Evolutionary conservation across 148 eudicot species (phyloP).

Genomic region (Euryodendron excelsum): DNA sequence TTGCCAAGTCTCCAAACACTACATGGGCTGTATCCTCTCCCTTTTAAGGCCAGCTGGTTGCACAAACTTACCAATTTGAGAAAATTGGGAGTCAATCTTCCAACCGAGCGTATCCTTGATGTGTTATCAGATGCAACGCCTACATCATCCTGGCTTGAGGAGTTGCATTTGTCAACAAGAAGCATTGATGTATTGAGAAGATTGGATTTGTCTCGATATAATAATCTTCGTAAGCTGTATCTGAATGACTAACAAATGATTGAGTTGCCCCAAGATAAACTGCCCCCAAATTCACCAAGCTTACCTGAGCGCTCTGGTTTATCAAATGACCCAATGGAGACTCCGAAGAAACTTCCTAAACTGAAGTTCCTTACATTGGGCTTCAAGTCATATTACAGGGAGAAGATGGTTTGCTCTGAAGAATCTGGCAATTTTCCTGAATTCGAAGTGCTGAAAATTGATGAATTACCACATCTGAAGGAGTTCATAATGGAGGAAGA

Average conservation of each 20-base stretch:
- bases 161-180: not conserved
- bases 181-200: not conserved
- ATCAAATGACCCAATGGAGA: not conserved
- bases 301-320: not conserved
- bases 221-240: not conserved
- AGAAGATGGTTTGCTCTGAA: not conserved
- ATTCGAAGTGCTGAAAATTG: not conserved
- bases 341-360: not conserved
- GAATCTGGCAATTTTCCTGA: not conserved
- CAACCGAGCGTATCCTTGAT: not conserved
- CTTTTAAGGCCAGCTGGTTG: not conserved
- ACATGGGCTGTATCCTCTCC: not conserved
- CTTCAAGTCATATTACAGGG: not conserved
- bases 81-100: not conserved
- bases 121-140: not conserved
- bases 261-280: not conserved
- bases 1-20: constrained; percentile 1
- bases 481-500: not conserved
- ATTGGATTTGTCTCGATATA: not conserved
- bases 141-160: not conserved
- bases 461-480: no score
- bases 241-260: not conserved
- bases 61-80: constrained; percentile 1
- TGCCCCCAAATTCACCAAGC: not conserved
- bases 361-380: not conserved